These are phyloP conservation scores for Gymnopilus junonius DNA, from an alignment of 768 basidiomycete genomes.

Conservation along the genomic window DNA sequence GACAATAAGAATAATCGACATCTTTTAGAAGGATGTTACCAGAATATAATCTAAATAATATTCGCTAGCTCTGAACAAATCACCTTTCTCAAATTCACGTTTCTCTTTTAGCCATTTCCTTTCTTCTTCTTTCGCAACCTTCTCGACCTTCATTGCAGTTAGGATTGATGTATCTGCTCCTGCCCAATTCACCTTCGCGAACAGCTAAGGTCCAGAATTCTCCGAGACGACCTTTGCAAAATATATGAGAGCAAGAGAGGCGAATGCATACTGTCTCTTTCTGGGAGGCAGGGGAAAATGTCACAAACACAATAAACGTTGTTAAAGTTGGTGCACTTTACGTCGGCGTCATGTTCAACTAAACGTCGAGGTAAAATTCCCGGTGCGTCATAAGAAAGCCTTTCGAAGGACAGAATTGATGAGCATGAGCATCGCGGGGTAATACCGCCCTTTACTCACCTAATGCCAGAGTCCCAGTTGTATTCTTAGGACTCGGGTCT, in stretches of 20 bases:
- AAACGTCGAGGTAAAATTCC: background rate
- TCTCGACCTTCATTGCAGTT: conserved; percentile 64
- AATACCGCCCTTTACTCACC: background rate
- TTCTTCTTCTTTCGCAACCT: conserved; percentile 67
- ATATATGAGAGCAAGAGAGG: conserved; percentile 77
- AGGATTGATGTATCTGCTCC: conserved; percentile 77
- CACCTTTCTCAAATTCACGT: conserved; percentile 69
- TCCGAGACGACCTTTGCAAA: conserved; percentile 73
- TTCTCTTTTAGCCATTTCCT: conserved; percentile 75
- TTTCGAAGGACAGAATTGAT: background rate
- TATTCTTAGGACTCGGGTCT: conserved; percentile 42
- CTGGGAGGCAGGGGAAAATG: conserved; percentile 60
- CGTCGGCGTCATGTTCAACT: background rate
- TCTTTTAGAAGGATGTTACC: background rate
- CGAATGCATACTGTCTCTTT: conserved; percentile 53
- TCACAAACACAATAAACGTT: conserved; percentile 66
- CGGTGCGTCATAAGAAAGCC: background rate
- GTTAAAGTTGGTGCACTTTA: conserved; percentile 43
- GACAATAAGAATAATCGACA: background rate
- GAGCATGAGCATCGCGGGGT: background rate
- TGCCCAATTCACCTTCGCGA: conserved; percentile 70
- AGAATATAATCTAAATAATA: background rate
- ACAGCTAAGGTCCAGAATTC: conserved; percentile 83
- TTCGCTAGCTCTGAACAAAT: too few species aligned
- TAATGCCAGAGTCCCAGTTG: background rate